phyloP scores from a whole-genome alignment of 345 rosid species.

The Arabis alpina region DNA sequence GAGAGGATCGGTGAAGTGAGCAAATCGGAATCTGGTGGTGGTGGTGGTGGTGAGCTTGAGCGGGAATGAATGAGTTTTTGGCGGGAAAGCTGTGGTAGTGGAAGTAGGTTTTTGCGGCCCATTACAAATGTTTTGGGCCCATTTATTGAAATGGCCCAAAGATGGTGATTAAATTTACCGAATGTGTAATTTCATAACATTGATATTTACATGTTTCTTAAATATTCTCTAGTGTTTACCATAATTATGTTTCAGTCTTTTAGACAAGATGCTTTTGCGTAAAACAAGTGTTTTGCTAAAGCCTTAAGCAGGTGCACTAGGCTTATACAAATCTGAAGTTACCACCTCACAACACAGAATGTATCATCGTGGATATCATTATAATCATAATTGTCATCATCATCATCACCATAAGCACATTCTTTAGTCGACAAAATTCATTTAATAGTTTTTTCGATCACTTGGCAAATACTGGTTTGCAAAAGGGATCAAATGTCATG shows the following conservation, averaged over 20 bases:
- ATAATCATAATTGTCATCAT: too few relatives aligned
- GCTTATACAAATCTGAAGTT: too few relatives aligned
- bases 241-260: too few relatives aligned
- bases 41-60: slow-evolving; percentile 16
- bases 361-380: too few relatives aligned
- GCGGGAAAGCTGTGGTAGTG: slow-evolving; percentile 37
- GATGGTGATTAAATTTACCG: not conserved
- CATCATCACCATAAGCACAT: slow-evolving; percentile 3
- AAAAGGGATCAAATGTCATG: slow-evolving; percentile 36
- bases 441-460: slow-evolving; percentile 30
- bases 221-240: too few relatives aligned
- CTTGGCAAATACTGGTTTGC: slow-evolving; percentile 23
- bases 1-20: not conserved
- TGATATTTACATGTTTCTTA: too few relatives aligned
- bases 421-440: slow-evolving; percentile 33
- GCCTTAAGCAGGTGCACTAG: too few relatives aligned
- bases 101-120: slow-evolving; percentile 24
- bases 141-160: not conserved
- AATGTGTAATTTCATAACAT: too few relatives aligned
- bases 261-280: too few relatives aligned
- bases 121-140: too few relatives aligned
- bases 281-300: too few relatives aligned
- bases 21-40: slow-evolving; percentile 23
- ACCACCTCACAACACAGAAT: too few relatives aligned
- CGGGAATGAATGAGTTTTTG: slow-evolving; percentile 31